Percentiles rank a stretch among this genome's conserved stretches.
Conservation (phyloP, 1,139 yeast species). For the Saccharomyces hybrid region DNA sequence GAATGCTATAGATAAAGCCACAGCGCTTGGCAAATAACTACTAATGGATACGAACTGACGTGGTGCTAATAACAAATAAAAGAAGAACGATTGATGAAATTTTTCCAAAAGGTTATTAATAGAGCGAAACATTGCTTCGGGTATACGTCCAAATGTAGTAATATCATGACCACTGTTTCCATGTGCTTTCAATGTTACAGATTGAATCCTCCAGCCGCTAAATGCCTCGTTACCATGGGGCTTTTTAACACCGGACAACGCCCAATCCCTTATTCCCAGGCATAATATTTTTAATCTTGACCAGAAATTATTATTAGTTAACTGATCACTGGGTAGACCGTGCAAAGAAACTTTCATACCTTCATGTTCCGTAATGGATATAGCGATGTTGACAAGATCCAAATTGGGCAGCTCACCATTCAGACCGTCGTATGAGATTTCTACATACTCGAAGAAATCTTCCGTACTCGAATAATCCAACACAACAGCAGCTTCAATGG, state of each 20-base stretch:
- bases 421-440: slow-evolving; percentile 75
- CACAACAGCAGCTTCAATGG: slow-evolving; percentile 85
- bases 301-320: slow-evolving; percentile 39
- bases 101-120: slow-evolving; percentile 90
- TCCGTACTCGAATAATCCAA: slow-evolving; percentile 63
- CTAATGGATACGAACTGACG: slow-evolving; percentile 84
- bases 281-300: slow-evolving; percentile 49
- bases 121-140: slow-evolving; percentile 81
- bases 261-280: slow-evolving; percentile 59
- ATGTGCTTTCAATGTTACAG: slow-evolving; percentile 66
- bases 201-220: slow-evolving; percentile 94
- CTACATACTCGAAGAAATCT: slow-evolving; percentile 70
- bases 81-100: slow-evolving; percentile 95
- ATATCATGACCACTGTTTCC: slow-evolving; percentile 52
- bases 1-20: slow-evolving; percentile 61
- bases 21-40: slow-evolving; percentile 84
- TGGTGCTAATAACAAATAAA: slow-evolving; percentile 77
- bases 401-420: slow-evolving; percentile 95
- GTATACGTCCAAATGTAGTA: slow-evolving; percentile 84
- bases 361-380: slow-evolving; percentile 64
- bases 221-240: slow-evolving; percentile 79
- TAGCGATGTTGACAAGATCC: slow-evolving; percentile 79
- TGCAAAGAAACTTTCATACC: slow-evolving; percentile 65
- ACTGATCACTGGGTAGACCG: slow-evolving; percentile 43
- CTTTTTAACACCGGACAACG: slow-evolving; percentile 58